Base-by-base conservation (phyloP, 1,139 yeast genomes). In the Hansenula sp. region DNA sequence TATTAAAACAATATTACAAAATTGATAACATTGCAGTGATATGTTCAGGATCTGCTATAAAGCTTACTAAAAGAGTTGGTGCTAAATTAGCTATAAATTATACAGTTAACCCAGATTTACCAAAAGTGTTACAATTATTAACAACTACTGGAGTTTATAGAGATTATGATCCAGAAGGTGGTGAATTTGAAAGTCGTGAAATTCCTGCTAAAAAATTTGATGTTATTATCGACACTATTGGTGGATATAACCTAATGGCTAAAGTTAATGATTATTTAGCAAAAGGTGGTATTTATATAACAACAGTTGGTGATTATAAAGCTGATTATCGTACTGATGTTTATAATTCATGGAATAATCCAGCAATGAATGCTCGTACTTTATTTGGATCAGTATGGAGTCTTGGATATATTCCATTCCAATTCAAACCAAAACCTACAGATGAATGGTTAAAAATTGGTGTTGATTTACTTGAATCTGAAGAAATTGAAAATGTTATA, bases 291-390 rank as follows among this genome's bases (percentile, higher is more conserved):
- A 64, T 66, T 7, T 81, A 71, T 51, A 61, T 73, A 14, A 69
- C 82, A 8, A 67, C 78, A 28, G 77, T 73, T 28, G 88, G 88
- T 17, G 84, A 78, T 46, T 51, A 55, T 20, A 65, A 65, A 35
- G 61, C 61, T 40, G 53, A 66, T 33, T 65, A 71, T 46, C 47
- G 49, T 16, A 53, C 52, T 14, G 69, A 66, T 43, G 43, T 61
- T 5, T 67, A 57, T 45, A 60, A 60, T 38, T 46, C 60, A 7
- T 62, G 65, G 65, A 62, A 59, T 35, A 55, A 57, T 22, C 66
- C 69, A 16, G 58, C 64, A 38, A 62, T 67, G 36, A 53, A 62
- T 41, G 66, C 69, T 19, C 64, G 77, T 38, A 57, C 59, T 16
- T 41, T 55, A 43, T 57, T 62, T 37, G 66, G 66, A 33, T 42